Conservation (phyloP, 768 basidiomycete species). For the Boletus rufocinnamomeus region DNA sequence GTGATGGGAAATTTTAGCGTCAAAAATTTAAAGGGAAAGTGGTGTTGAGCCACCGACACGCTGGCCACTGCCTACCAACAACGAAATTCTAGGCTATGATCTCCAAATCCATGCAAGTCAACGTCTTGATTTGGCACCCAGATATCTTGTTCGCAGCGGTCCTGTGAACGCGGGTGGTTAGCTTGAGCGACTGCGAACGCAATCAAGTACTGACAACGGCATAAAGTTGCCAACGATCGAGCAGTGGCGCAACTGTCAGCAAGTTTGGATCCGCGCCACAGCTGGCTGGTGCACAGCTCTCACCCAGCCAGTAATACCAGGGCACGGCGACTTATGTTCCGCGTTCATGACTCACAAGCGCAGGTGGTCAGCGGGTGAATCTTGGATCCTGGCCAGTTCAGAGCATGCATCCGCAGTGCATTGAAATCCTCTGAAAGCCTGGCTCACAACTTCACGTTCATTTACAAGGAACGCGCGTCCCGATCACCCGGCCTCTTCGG, state of each 20-base stretch:
- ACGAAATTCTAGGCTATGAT: too few species aligned
- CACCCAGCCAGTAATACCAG: background rate
- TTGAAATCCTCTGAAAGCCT: background rate
- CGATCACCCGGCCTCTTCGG: background rate
- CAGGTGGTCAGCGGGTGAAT: background rate
- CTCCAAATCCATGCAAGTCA: too few species aligned
- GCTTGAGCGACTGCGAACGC: background rate
- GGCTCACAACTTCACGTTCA: background rate
- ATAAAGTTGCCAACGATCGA: too few species aligned
- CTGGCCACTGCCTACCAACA: too few species aligned
- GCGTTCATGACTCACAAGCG: background rate
- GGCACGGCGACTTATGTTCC: background rate
- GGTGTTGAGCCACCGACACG: background rate
- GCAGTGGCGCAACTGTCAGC: background rate
- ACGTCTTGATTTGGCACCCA: background rate
- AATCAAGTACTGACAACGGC: too few species aligned
- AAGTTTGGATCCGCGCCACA: background rate
- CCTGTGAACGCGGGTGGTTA: background rate
- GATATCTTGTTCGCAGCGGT: background rate
- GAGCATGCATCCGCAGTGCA: background rate
- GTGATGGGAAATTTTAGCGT: background rate
- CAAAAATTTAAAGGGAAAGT: background rate
- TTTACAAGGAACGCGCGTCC: background rate
- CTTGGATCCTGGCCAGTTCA: background rate
- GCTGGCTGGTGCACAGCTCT: background rate